Conservation (phyloP, 345 rosid genomes). For the Microthlaspi erraticum region DNA sequence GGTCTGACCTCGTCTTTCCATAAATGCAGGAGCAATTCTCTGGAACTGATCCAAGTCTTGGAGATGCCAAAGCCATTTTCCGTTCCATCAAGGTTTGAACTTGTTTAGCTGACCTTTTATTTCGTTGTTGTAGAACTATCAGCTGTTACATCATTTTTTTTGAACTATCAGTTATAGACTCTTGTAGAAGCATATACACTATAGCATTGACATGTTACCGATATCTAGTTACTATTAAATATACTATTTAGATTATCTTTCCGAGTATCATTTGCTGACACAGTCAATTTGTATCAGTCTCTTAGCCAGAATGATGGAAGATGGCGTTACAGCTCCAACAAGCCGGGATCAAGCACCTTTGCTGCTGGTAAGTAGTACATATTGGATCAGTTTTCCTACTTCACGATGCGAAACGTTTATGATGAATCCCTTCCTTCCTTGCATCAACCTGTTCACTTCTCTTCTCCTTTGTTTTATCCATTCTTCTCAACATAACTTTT, state of each 20-base stretch:
- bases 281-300: constrained; percentile 58
- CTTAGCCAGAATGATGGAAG: constrained; percentile 95
- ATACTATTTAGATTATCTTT: neutral
- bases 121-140: constrained; percentile 9
- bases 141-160: constrained; percentile 29
- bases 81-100: constrained; percentile 82
- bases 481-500: constrained; percentile 7
- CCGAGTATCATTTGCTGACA: constrained; percentile 30
- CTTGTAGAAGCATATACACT: constrained; percentile 6
- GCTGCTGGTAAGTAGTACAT: constrained; percentile 76
- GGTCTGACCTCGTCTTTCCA: constrained; percentile 21
- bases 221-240: constrained; percentile 9
- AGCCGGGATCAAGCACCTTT: constrained; percentile 80
- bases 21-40: constrained; percentile 67
- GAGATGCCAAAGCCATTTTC: constrained; percentile 73
- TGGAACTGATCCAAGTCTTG: constrained; percentile 63
- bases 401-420: constrained; percentile 7
- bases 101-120: constrained; percentile 21
- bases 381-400: constrained; percentile 7
- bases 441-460: neutral
- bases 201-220: neutral
- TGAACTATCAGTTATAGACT: neutral
- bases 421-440: neutral
- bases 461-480: constrained; percentile 2
- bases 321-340: constrained; percentile 83